phyloP scores from a whole-genome alignment of 2,329 filamentous ascomycete species.

The Ophiobolus disseminans region DNA sequence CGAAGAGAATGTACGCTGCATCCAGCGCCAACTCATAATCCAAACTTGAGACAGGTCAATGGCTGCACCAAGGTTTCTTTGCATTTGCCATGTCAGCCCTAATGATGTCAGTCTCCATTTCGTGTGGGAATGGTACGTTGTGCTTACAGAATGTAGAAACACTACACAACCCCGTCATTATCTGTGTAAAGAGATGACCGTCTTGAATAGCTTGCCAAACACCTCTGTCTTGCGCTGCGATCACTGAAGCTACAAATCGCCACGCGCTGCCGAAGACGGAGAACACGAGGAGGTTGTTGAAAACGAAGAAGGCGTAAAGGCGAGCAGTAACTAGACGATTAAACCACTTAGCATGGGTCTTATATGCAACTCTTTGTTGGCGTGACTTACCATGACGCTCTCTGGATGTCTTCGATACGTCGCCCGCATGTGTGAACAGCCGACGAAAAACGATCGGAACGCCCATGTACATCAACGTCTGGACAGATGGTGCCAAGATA shows the following conservation, averaged over 20 bases:
- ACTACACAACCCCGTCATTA: conserved; percentile 78
- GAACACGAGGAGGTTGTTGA: conserved; percentile 95
- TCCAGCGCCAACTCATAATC: conserved; percentile 79
- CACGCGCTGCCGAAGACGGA: conserved; percentile 90
- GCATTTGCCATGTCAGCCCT: conserved; percentile 86
- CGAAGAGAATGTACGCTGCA: conserved; percentile 78
- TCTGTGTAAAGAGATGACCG: conserved; percentile 66
- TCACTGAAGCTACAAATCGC: conserved; percentile 73
- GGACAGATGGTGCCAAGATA: conserved; percentile 85
- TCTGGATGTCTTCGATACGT: conserved; percentile 88
- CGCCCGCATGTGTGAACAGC: conserved; percentile 81
- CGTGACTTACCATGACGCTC: no score
- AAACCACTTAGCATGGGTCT: no score
- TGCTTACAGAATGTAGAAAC: conserved; percentile 92
- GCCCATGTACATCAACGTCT: conserved; percentile 82
- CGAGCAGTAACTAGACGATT: conserved; percentile 89
- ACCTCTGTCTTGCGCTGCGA: conserved; percentile 61
- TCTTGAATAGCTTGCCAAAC: conserved; percentile 72
- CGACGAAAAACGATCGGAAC: conserved; percentile 90
- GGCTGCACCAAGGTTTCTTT: conserved; percentile 83
- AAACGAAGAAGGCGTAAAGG: conserved; percentile 94
- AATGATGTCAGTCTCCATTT: no score
- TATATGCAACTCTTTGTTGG: no score
- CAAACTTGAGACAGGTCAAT: conserved; percentile 87
- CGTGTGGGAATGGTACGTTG: no score